Base-by-base conservation (phyloP, 1,284 basidiomycete species). In the Fistulinella cinereoalba region DNA sequence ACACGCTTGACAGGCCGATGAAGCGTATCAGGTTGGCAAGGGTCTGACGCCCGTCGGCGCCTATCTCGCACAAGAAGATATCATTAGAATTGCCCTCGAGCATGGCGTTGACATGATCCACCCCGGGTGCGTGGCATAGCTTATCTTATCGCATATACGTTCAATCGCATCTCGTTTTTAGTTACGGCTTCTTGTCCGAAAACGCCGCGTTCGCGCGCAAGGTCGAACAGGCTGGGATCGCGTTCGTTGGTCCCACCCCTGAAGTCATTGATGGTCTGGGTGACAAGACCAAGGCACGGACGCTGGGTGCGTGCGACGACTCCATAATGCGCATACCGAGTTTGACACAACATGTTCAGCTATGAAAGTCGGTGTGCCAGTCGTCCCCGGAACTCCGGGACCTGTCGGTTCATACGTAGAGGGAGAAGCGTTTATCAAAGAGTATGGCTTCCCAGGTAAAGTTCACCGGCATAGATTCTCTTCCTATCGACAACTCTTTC, bases 21-120 rank as follows among this genome's bases (percentile, higher is more conserved):
- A 99, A 72, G 95, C 96, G 1, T 99, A 98, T 72, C 89, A 95
- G 69, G 96, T 99, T 57, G 97, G 97, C 53, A 92, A 91, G 61
- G 96, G 96, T 21, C 73, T 97, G 49, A 90, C 93, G 13, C 97
- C 97, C 32, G 97, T 99, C 43, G 94, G 79, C 24, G 97, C 97
- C 18, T 99, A 99, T 71, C 87, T 99, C 53, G 88, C 93, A 15
- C 95, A 98, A 67, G 93, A 97, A 58, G 94, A 97, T 64, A 99
- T 99, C 70, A 92, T 99, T 70, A 77, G 85, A 52, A 88, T 94
- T 59, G 94, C 94, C 24, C 77, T 97, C 42, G 95, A 99, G 70
- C 93, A 97, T 71, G 92, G 92, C 33, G 96, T 99, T 33, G 95
- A 99, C 68, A 98, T 99, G 96, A 99, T 99, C 66, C 97, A 98